Conservation (phyloP, 169 alveolate species). For the Eimeria falciformis region DNA sequence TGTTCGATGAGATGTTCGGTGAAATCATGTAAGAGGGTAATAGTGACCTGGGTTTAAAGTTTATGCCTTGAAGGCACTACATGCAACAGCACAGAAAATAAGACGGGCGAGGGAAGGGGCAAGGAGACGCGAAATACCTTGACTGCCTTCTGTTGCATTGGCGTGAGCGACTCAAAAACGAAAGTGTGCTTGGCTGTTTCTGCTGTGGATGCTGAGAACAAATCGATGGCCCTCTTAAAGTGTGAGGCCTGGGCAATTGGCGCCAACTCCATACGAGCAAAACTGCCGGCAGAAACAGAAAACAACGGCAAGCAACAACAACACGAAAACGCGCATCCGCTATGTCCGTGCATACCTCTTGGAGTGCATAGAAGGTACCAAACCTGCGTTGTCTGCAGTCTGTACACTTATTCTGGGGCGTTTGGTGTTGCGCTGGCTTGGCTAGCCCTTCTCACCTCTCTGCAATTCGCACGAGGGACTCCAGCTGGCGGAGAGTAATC, state of each 20-base stretch:
- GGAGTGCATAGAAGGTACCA: neutral
- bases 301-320: neutral
- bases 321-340: neutral
- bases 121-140: too few species aligned
- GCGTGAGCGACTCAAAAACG: slow-evolving; percentile 86
- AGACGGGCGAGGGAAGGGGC: too few species aligned
- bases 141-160: slow-evolving; percentile 88
- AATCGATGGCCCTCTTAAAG: slow-evolving; percentile 92
- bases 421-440: too few species aligned
- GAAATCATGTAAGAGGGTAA: too few species aligned
- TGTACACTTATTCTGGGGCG: too few species aligned
- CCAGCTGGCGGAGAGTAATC: slow-evolving; percentile 99
- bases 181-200: slow-evolving; percentile 91
- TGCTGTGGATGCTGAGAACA: slow-evolving; percentile 92
- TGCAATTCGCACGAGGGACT: slow-evolving; percentile 96
- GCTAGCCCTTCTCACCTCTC: slow-evolving; percentile 76
- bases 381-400: neutral
- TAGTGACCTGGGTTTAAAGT: too few species aligned
- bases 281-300: slow-evolving; percentile 79
- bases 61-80: too few species aligned
- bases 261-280: slow-evolving; percentile 93
- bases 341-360: too few species aligned
- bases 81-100: too few species aligned
- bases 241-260: slow-evolving; percentile 91
- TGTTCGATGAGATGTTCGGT: too few species aligned